phyloP scores from a whole-genome alignment of 2,329 filamentous ascomycete species.

The Hypoxylon sp. region DNA sequence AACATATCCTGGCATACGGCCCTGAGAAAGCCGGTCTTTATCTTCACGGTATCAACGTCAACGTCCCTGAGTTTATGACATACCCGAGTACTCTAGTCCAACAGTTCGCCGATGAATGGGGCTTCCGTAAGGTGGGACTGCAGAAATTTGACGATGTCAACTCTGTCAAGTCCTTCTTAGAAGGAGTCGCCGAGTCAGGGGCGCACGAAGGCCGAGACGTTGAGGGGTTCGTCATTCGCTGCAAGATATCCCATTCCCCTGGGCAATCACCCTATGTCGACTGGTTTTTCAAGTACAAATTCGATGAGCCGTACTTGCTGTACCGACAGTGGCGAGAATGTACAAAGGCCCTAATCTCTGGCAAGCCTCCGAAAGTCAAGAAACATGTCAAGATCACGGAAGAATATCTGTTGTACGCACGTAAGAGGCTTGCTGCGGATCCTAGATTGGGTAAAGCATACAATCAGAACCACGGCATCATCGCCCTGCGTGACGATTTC shows the following conservation, averaged over 20 bases:
- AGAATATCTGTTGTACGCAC: conserved; percentile 88
- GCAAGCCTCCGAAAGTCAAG: conserved; percentile 79
- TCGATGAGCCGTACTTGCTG: conserved; percentile 98
- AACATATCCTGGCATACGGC: conserved; percentile 93
- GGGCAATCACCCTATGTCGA: conserved; percentile 74
- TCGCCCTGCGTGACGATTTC: conserved; percentile 89
- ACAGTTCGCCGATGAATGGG: conserved; percentile 90
- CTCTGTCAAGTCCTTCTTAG: conserved; percentile 83
- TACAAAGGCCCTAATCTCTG: conserved; percentile 87
- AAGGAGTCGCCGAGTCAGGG: conserved; percentile 87
- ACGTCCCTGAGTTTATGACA: conserved; percentile 91
- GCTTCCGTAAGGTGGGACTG: conserved; percentile 89
- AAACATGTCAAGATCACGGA: conserved; percentile 93
- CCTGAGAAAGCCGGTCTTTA: conserved; percentile 89
- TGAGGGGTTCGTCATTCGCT: conserved; percentile 96
- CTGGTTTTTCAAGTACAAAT: conserved; percentile 99
- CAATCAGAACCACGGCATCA: conserved; percentile 93
- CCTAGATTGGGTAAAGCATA: conserved; percentile 78
- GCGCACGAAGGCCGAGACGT: conserved; percentile 92
- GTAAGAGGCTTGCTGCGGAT: conserved; percentile 77
- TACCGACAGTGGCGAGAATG: conserved; percentile 99
- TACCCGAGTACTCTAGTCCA: conserved; percentile 88
- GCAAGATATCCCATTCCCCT: conserved; percentile 73
- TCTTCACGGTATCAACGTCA: conserved; percentile 95
- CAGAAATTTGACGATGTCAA: conserved; percentile 80